Evolutionary conservation across 2,329 filamentous ascomycete genomes (phyloP), one percentile per base, ranked within the genome.

Genomic region (Hymenoscyphus fructigenus): DNA sequence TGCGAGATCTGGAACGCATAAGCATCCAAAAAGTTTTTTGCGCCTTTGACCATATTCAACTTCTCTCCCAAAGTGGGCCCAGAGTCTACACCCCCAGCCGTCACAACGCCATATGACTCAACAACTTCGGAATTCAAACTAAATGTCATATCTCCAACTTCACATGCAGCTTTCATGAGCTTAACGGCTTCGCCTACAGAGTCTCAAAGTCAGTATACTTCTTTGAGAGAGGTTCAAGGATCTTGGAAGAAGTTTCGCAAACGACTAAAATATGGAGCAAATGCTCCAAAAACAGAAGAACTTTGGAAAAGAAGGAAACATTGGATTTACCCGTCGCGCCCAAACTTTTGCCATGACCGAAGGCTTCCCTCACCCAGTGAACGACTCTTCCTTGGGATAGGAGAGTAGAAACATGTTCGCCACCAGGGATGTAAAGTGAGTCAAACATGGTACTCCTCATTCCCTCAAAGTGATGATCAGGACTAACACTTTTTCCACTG

Each of bases 361-460:
- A 95, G 0, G 91, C 89, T 76, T 95, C 92, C 1, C 89, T 84
- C 3, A 94, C 79, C 85, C 89, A 95, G 79, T 94, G 89, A 1
- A 90, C 74, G 0, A 90, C 90, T 20, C 91, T 88, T 0, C 91
- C 91, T 66, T 84, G 91, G 79, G 88, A 86, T 63, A 83, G 78
- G 0, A 95, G 83, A 0, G 85, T 86, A 61, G 84, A 79, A 56
- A 91, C 78, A 0, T 86, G 85, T 0, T 83, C 80, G 0, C 92
- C 91, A 0, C 91, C 91, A 0, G 91, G 91, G 2, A 96, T 79
- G 73, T 92, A 93, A 32, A 93, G 74, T 0, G 90, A 88, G 74
- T 95, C 92, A 68, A 94, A 94, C 82, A 95, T 87, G 41, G 89
- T 92, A 32, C 88, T 91, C 17, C 91, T 85, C 84, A 90, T 88